Conservation (phyloP, 1,284 basidiomycete species). For the Sanghuangporus sanghuang region DNA sequence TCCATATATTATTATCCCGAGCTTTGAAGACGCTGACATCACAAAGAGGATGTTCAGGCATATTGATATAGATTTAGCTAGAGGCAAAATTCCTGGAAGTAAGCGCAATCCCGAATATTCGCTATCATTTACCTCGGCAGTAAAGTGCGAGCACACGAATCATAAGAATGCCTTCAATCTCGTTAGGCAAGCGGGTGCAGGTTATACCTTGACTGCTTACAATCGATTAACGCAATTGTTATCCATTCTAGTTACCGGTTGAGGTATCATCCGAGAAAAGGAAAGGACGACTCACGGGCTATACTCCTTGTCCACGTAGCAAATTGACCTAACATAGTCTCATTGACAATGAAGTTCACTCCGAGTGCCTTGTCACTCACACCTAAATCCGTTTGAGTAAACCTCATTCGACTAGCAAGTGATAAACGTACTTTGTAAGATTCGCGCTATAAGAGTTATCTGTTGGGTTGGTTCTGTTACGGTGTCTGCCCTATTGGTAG, state of each 20-base stretch:
- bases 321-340: background rate
- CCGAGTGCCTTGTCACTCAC: background rate
- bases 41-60: background rate
- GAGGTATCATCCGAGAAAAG: background rate
- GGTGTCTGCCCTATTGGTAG: background rate
- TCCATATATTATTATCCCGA: no score
- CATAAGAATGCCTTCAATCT: constrained; percentile 1
- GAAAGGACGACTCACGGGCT: background rate
- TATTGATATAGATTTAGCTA: background rate
- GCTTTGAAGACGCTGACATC: background rate
- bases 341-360: background rate
- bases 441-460: background rate
- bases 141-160: constrained; percentile 10
- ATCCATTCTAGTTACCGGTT: background rate
- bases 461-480: background rate
- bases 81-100: no score
- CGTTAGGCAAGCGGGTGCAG: background rate
- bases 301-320: background rate
- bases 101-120: background rate
- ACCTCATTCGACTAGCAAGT: background rate
- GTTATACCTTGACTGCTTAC: background rate
- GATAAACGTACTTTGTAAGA: background rate
- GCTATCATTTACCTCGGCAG: background rate
- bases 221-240: background rate
- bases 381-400: no score